Percentiles rank a stretch among this genome's conserved stretches.
Evolutionary conservation across 768 basidiomycete species (phyloP).

Genomic region (Rhodotorula taiwanensis): DNA sequence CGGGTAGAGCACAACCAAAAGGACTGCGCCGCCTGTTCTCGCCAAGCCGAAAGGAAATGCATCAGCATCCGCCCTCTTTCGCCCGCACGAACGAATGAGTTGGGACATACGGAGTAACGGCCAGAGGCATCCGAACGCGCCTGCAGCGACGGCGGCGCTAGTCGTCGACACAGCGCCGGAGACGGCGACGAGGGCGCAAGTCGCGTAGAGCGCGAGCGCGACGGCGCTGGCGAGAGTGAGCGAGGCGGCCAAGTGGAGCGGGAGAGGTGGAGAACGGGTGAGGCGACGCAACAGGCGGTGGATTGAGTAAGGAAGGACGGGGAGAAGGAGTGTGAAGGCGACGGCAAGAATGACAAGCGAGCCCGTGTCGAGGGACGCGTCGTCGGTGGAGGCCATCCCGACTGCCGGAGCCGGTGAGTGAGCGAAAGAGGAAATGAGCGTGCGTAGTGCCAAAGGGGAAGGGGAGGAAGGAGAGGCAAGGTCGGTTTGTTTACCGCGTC

Average conservation of each 20-base stretch:
- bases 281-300: neutral
- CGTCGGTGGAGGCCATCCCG: no score
- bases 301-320: neutral
- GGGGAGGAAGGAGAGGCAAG: no score
- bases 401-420: no score
- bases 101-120: neutral
- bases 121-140: constrained; percentile 4
- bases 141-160: neutral
- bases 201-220: neutral
- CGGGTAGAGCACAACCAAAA: no score
- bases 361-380: neutral
- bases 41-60: no score
- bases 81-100: neutral
- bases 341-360: neutral
- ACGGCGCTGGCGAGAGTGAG: neutral
- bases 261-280: neutral
- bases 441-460: no score
- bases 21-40: no score
- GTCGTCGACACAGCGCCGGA: neutral
- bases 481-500: no score
- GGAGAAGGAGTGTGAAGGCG: neutral
- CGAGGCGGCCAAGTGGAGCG: neutral
- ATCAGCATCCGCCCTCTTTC: no score
- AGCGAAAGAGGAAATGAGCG: no score
- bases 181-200: constrained; percentile 10